A percentile compares a stretch with the other conserved stretches of the same genome.
Evolutionary conservation across 352 stramenopile genomes (phyloP).

Genomic region (Phytophthora crassamura): DNA sequence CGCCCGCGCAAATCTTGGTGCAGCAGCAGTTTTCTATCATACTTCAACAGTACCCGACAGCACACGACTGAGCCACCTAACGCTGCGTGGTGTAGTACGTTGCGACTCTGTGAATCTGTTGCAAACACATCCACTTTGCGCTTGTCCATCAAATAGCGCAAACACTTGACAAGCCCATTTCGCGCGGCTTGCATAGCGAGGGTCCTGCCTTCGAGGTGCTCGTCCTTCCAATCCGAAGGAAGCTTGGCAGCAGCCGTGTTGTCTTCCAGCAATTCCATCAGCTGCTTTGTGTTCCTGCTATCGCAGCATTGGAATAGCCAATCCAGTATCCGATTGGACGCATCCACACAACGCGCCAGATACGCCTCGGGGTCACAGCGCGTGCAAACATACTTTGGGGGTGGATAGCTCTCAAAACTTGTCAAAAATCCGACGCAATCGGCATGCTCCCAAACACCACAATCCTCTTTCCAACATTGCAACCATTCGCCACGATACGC

Average conservation of each 20-base stretch:
- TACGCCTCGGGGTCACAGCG: conserved; percentile 55
- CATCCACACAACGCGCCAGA: conserved; percentile 30
- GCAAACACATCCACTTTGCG: conserved; percentile 57
- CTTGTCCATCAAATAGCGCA: conserved; percentile 52
- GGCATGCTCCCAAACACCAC: conserved; percentile 71
- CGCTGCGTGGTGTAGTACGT: conserved; percentile 62
- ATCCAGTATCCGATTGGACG: conserved; percentile 40
- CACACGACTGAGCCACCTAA: conserved; percentile 43
- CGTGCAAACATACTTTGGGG: conserved; percentile 51
- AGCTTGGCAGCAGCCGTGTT: conserved; percentile 34
- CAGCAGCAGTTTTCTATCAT: conserved; percentile 47
- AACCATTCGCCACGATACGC: conserved; percentile 72
- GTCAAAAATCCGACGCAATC: conserved; percentile 70
- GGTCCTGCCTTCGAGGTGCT: conserved; percentile 39
- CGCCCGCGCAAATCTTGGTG: conserved; percentile 61
- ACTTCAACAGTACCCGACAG: conserved; percentile 49
- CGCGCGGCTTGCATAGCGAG: conserved; percentile 62
- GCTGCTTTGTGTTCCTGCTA: conserved; percentile 55
- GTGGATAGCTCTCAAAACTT: conserved; percentile 16
- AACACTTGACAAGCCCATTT: conserved; percentile 44
- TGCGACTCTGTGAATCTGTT: conserved; percentile 55
- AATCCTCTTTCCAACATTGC: conserved; percentile 72
- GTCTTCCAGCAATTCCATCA: conserved; percentile 56
- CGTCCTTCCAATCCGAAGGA: conserved; percentile 45
- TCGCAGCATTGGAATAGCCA: conserved; percentile 81